Evolutionary conservation across 495 filamentous ascomycete genomes (phyloP).

Genomic region (Talaromyces stipitatus): DNA sequence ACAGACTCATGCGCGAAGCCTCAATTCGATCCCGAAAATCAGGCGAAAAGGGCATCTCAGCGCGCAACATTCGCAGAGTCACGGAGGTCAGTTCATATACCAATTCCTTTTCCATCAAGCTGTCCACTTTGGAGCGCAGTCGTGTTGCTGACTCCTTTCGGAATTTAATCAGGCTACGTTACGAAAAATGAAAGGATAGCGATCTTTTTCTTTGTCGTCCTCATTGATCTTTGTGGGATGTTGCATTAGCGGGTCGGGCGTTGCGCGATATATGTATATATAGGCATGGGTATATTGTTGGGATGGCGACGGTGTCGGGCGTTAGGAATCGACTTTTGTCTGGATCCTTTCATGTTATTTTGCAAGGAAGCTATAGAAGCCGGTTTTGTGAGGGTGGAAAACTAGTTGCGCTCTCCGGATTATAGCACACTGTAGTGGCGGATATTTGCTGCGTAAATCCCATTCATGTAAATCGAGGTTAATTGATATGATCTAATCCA

Average conservation of each 20-base stretch:
- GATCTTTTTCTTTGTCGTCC: too few species aligned
- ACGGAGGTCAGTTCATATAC: conserved; percentile 47
- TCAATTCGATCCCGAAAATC: conserved; percentile 65
- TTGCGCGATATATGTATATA: too few species aligned
- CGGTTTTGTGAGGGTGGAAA: too few species aligned
- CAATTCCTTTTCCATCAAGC: not conserved
- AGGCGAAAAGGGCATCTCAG: conserved; percentile 65
- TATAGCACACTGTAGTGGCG: not conserved
- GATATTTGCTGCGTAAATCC: not conserved
- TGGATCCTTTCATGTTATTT: not conserved
- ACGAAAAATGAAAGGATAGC: conserved; percentile 69
- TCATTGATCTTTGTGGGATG: not conserved
- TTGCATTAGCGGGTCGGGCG: not conserved
- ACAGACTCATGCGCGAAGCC: conserved; percentile 78
- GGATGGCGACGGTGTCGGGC: not conserved
- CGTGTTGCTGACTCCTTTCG: not conserved
- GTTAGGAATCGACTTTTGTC: not conserved
- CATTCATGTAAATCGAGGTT: not conserved
- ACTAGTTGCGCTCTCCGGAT: not conserved
- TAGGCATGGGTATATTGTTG: not conserved
- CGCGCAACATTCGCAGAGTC: conserved; percentile 67
- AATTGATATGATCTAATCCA: too few species aligned
- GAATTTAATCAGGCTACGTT: conserved; percentile 51
- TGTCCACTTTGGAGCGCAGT: too few species aligned
- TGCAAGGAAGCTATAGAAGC: not conserved